Conservation (phyloP, 2,329 filamentous ascomycete species). For the Knufia fluminis region DNA sequence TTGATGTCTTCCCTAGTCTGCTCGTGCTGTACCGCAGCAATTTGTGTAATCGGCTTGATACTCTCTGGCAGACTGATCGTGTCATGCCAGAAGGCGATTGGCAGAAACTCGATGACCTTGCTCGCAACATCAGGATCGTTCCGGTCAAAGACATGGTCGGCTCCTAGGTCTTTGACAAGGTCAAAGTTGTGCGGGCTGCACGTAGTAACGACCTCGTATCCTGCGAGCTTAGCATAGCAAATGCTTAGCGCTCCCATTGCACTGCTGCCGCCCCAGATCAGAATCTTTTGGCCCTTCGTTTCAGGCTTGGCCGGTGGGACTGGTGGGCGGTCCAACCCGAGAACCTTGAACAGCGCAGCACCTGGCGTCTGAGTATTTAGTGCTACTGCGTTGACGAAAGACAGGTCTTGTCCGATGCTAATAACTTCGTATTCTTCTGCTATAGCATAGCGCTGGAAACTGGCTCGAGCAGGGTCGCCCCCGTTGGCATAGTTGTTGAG, state of each 20-base stretch:
- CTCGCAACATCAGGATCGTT: background rate
- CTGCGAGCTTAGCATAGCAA: conserved; percentile 30
- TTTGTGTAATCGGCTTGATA: conserved; percentile 29
- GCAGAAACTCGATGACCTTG: conserved; percentile 23
- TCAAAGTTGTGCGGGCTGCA: conserved; percentile 28
- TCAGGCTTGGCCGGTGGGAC: background rate
- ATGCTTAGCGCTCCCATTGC: conserved; percentile 31
- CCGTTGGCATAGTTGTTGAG: too few species aligned
- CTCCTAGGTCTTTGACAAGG: conserved; percentile 25
- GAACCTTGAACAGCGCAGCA: conserved; percentile 28
- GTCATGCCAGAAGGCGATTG: conserved; percentile 22
- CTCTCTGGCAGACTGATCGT: conserved; percentile 29
- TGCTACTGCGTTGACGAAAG: too few species aligned
- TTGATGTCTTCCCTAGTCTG: conserved; percentile 21
- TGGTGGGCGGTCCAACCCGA: conserved; percentile 15
- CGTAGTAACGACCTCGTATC: conserved; percentile 28
- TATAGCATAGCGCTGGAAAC: too few species aligned
- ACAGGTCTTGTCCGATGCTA: too few species aligned
- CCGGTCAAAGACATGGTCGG: conserved; percentile 28
- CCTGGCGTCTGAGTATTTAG: too few species aligned
- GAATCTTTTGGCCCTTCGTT: conserved; percentile 22
- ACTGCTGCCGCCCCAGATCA: conserved; percentile 34
- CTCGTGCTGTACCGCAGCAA: conserved; percentile 1
- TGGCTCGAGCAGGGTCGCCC: too few species aligned
- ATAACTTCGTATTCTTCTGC: too few species aligned